Conservation (phyloP, 192 early-diverging fungal species). For the Diversispora eburnea region DNA sequence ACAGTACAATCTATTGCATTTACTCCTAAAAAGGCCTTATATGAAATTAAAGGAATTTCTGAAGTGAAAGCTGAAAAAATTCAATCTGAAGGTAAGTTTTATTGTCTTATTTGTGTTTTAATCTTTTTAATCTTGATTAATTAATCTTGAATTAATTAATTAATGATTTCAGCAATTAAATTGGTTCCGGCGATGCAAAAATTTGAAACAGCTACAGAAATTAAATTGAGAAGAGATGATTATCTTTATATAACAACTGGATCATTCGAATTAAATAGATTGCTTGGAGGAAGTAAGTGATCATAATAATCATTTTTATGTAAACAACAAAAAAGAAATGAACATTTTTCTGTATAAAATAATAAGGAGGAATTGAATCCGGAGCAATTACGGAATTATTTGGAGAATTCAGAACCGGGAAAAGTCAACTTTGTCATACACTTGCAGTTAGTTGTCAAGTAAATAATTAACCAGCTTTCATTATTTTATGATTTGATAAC, state of each 20-base stretch:
- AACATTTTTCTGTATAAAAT: not conserved
- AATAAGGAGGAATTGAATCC: conserved; percentile 80
- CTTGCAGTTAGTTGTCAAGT: conserved; percentile 95
- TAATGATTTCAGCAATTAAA: not conserved
- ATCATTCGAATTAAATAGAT: conserved; percentile 85
- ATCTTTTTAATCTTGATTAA: not conserved
- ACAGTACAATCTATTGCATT: conserved; percentile 93
- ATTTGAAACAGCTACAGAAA: conserved; percentile 91
- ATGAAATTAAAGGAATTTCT: conserved; percentile 91
- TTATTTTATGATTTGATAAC: not conserved
- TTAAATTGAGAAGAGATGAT: conserved; percentile 77
- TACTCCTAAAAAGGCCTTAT: conserved; percentile 82
- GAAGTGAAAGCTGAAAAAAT: conserved; percentile 97
- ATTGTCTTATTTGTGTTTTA: not conserved
- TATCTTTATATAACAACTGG: conserved; percentile 86
- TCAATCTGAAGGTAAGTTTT: conserved; percentile 67
- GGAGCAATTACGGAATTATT: conserved; percentile 96
- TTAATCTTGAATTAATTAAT: not conserved
- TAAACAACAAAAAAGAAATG: not conserved
- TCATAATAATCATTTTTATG: not conserved
- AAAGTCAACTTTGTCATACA: conserved; percentile 95
- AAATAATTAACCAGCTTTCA: not conserved
- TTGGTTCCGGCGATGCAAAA: conserved; percentile 58
- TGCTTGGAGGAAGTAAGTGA: conserved; percentile 65
- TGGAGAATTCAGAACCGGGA: conserved; percentile 98